Percentiles rank a stretch among this genome's conserved stretches.
phyloP scores from a whole-genome alignment of 331 rosid genomes.

The Acacia pycnantha region DNA sequence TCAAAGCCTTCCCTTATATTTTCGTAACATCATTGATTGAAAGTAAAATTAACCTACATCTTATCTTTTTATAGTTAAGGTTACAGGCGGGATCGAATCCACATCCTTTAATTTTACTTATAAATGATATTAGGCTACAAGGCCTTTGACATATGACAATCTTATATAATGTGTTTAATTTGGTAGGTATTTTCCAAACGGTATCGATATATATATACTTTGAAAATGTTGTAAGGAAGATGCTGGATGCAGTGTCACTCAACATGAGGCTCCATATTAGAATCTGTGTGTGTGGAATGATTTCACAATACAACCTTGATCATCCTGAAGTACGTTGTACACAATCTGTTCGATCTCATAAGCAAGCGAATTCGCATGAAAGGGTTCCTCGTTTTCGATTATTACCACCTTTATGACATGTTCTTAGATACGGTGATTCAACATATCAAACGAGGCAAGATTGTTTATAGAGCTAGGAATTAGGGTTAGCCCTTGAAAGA shows the following conservation, averaged over 20 bases:
- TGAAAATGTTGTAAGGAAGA: constrained; percentile 9
- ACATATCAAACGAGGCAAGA: constrained; percentile 10
- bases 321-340: background rate
- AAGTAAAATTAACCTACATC: too few relatives aligned
- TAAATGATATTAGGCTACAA: too few relatives aligned
- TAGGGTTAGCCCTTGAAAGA: too few relatives aligned
- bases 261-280: constrained; percentile 19
- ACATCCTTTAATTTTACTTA: too few relatives aligned
- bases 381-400: constrained; percentile 5
- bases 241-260: constrained; percentile 17
- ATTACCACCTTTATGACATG: constrained; percentile 2
- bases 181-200: constrained; percentile 20
- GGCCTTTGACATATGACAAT: too few relatives aligned
- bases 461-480: too few relatives aligned
- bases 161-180: background rate
- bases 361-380: background rate
- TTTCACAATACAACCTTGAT: constrained; percentile 27
- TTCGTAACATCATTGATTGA: background rate
- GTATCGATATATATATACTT: constrained; percentile 35
- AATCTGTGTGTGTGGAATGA: constrained; percentile 22
- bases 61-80: too few relatives aligned
- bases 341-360: background rate
- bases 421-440: constrained; percentile 19
- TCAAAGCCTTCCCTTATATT: too few relatives aligned
- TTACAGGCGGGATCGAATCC: too few relatives aligned